Conservation (phyloP, 2,329 filamentous ascomycete genomes). For the Colletotrichum plurivorum region DNA sequence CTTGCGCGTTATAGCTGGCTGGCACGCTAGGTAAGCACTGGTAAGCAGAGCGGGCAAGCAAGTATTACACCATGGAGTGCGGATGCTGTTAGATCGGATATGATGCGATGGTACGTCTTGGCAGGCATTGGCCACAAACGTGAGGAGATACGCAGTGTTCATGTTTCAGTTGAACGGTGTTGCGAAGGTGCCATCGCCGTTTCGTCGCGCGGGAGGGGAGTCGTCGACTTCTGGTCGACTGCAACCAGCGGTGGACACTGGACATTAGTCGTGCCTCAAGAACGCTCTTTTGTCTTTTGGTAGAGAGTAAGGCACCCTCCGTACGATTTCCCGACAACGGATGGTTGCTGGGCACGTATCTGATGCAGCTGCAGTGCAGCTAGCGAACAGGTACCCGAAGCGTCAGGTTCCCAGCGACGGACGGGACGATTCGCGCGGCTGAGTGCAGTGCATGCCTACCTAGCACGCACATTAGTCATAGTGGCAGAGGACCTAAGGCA, state of each 20-base stretch:
- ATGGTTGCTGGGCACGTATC: neutral
- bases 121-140: slow-evolving; percentile 13
- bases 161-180: slow-evolving; percentile 32
- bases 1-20: slow-evolving; percentile 1
- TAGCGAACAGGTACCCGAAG: neutral
- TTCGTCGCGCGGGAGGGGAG: slow-evolving; percentile 12
- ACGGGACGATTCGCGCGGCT: neutral
- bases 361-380: neutral
- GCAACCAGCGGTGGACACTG: too few relatives aligned
- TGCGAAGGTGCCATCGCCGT: slow-evolving; percentile 18
- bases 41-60: slow-evolving; percentile 1
- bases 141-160: slow-evolving; percentile 31
- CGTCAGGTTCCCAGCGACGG: neutral
- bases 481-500: slow-evolving; percentile 6
- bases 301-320: neutral
- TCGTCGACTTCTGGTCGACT: too few relatives aligned
- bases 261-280: neutral
- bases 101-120: slow-evolving; percentile 31
- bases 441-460: neutral
- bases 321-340: slow-evolving; percentile 1
- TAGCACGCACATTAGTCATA: too few relatives aligned
- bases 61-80: neutral
- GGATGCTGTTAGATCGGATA: slow-evolving; percentile 21
- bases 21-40: too few relatives aligned
- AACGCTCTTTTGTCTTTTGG: neutral